Percentiles rank a stretch among this genome's conserved stretches.
These are phyloP conservation scores for Chlorella ohadii DNA, from an alignment of 139 green algal species.

Conservation along the genomic window DNA sequence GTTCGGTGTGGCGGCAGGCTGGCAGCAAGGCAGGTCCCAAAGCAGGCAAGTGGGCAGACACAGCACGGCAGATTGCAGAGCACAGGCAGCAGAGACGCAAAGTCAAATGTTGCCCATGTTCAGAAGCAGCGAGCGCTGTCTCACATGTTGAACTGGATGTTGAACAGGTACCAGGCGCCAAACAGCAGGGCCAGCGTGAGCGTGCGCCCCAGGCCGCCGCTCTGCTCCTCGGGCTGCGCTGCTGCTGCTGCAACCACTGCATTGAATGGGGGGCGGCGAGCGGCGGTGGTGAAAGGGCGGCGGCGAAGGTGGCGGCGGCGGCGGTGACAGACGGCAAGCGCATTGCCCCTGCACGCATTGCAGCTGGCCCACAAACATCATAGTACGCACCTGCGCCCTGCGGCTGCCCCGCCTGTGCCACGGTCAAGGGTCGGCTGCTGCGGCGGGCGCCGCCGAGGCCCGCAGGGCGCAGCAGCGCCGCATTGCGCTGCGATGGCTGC, in stretches of 20 bases:
- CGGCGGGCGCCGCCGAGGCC: neutral
- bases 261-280: neutral
- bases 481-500: slow-evolving; percentile 5
- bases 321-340: neutral
- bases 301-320: neutral
- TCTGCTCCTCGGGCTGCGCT: neutral
- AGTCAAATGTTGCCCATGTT: no score
- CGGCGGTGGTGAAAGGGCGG: neutral
- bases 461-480: neutral
- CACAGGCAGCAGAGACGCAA: no score
- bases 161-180: slow-evolving; percentile 93
- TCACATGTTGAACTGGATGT: slow-evolving; percentile 99
- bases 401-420: neutral
- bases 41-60: no score
- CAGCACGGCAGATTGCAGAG: no score
- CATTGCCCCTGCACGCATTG: neutral
- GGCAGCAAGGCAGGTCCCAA: no score
- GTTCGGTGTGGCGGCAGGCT: no score
- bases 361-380: neutral
- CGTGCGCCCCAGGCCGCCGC: slow-evolving; percentile 1
- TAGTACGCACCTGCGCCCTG: neutral
- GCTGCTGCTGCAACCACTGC: slow-evolving; percentile 18
- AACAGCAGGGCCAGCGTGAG: slow-evolving; percentile 86
- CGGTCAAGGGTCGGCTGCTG: neutral
- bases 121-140: neutral